Evolutionary conservation across 495 filamentous ascomycete genomes (phyloP), one percentile per base, ranked within the genome.

Genomic region (Penicillium egyptiacum): DNA sequence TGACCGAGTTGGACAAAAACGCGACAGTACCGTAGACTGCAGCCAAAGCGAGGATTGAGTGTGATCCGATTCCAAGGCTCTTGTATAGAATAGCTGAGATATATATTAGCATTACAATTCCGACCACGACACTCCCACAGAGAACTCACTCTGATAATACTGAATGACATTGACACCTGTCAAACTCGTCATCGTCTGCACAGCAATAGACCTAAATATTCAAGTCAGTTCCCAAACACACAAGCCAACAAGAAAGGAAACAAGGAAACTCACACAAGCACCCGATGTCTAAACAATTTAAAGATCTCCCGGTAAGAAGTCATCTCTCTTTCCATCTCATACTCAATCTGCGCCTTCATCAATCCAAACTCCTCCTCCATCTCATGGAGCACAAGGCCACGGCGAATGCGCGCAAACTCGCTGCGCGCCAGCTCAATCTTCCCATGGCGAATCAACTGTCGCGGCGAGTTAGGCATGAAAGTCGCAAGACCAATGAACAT

Each of bases 401-500:
- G 70, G 14, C 80, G 71, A 56, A 83, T 81, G 43, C 65, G 71
- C 12, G 63, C 60, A 60, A 81, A 85, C 59, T 83, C 77, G 50
- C 59, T 70, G 0, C 75, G 69, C 7, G 82, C 82, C 16, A 73
- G 57, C 44, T 82, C 80, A 14, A 78, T 53, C 61, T 81, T 78
- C 10, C 81, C 82, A n/a, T 60, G 69, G 3, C 80, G 80, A 30
- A 85, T 75, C 33, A 84, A 63, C 56, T 83, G 77, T 20, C 82
- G 76, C 43, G 82, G 82, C 14, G 81, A 83, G 55, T 83, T 69
- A 0, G 82, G 82, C 82, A 84, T 85, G 56, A 84, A 85, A 1
- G 80, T 84, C 12, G 75, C 59, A 35, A 85, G 58, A 1, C 81
- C 81, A 25, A 74, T 59, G 56, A 84, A 84, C 73, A 85, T 75